Evolutionary conservation across 306 rosid species (phyloP), one percentile per base, ranked within the genome.

Genomic region (Cucurbita moschata): DNA sequence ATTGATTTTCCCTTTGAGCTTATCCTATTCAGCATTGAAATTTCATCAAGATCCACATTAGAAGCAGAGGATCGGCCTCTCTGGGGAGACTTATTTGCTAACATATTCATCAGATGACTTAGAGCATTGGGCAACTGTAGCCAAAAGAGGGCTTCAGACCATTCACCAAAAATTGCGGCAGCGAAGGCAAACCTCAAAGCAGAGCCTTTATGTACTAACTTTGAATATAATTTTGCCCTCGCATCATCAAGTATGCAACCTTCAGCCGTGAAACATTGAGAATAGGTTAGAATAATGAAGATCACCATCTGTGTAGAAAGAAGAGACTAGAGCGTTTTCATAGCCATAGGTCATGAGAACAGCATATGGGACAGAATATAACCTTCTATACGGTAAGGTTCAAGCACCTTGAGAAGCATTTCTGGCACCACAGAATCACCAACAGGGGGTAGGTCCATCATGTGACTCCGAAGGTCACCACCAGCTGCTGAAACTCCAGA

Each of bases 351-450:
- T 55, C 62, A 65, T n/a, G 77, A 52, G 75, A 15, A 43, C 50
- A 74, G 13, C 50, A 62, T 16, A 82, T 62, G 74, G 49, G 66
- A 62, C 55, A 82, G 65, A 75, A 70, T 15, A 70, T 30, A 35
- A 94, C 99, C 99, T 84, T 87, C 97, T 85, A 77, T 87, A 56
- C 96, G 87, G 75, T 94, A 91, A 61, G 99, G 99, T 81, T 94
- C 99, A 79, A 94, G 74, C 75, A 88, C 88, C 87, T 91, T 94
- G 51, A 94, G 86, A 60, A 94, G 96, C 87, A 94, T 81, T 83
- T 94, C 97, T 77, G 97, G 96, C 81, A 94, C 97, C 71, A 85
- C 97, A 68, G 91, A 78, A 70, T 94, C 99, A 53, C 97, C 99
- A 78, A 94, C 80, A 57, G 88, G 79, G 42, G 92, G 95, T 79